phyloP scores from a whole-genome alignment of 1,284 basidiomycete genomes.

The Butyriboletus appendiculatus region DNA sequence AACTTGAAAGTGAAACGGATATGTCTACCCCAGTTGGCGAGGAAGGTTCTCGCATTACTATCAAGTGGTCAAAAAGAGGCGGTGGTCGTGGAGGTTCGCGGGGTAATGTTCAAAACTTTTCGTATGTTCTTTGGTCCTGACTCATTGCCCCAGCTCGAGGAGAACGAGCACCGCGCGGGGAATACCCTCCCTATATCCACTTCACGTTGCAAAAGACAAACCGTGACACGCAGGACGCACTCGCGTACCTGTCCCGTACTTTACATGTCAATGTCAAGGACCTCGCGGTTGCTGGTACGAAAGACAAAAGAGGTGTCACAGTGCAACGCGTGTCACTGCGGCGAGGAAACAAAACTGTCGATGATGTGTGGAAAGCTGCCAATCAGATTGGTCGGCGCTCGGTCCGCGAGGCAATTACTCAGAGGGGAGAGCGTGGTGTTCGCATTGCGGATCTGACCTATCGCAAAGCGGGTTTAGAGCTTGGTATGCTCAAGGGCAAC shows the following conservation, averaged over 20 bases:
- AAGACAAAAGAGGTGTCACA: slow-evolving; percentile 97
- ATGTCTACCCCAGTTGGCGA: slow-evolving; percentile 48
- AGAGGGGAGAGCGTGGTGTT: slow-evolving; percentile 88
- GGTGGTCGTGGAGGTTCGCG: slow-evolving; percentile 42
- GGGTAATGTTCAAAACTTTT: slow-evolving; percentile 23
- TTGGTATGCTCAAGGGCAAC: slow-evolving; percentile 97
- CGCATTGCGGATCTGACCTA: slow-evolving; percentile 90
- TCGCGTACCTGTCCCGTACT: slow-evolving; percentile 75
- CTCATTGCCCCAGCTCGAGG: slow-evolving; percentile 29
- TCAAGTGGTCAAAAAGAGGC: slow-evolving; percentile 68
- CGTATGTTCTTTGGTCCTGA: slow-evolving; percentile 4
- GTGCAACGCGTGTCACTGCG: slow-evolving; percentile 89
- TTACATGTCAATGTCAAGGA: slow-evolving; percentile 79
- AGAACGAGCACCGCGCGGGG: slow-evolving; percentile 55
- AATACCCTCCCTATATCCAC: slow-evolving; percentile 88
- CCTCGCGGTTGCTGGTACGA: slow-evolving; percentile 91
- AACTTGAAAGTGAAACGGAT: slow-evolving; percentile 83
- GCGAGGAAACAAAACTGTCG: slow-evolving; percentile 77
- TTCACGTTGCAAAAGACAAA: slow-evolving; percentile 98
- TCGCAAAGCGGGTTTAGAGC: slow-evolving; percentile 76
- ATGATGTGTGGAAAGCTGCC: slow-evolving; percentile 81
- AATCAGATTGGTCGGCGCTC: slow-evolving; percentile 69
- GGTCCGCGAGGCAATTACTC: slow-evolving; percentile 56
- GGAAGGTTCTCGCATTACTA: slow-evolving; percentile 67
- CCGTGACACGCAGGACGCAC: slow-evolving; percentile 94